Evolutionary conservation across 2,329 filamentous ascomycete species (phyloP), one percentile per base, ranked within the genome.

Genomic region (Sporothrix luriei): DNA sequence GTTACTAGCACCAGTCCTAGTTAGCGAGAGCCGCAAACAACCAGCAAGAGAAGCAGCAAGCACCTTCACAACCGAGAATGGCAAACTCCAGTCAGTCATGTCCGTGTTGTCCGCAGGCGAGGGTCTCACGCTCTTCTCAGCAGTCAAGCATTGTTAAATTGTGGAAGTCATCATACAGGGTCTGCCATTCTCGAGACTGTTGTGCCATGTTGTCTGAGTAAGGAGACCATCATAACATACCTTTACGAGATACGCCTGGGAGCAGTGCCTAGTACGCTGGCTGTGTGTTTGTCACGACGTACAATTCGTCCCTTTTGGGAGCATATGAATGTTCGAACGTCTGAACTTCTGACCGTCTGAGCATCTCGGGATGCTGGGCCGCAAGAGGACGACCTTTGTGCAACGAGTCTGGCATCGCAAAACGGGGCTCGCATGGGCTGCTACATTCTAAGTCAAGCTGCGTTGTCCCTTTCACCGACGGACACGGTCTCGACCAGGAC

Each of bases 141-240:
- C 62, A 65, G 62, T 65, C 62, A 65, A 65, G 62, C 62, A 65
- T 65, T 65, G 62, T 43, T 51, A 65, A 16, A 65, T 65, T 65
- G 38, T 38, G 62, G 62, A 65, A 65, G 62, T 65, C 62, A 65
- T 65, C 62, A 65, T 65, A 51, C 40, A 21, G 49, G 43, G n/a
- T 16, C 21, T 49, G 62, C 62, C 62, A 33, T 65, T 21, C 46
- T 52, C 24, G 62, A 24, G 24, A 6, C 11, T 49, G 24, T 6
- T n/a, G 19, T 29, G 61, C 46, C 10, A 64, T 21, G 59, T 16
- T 26, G 13, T 16, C 7, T 21, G 7, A 19, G 29, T 29, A 57
- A 38, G 14, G 43, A 46, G 3, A 46, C 7, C 10, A 54, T 11
- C 6, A 26, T 43, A 7, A 61, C 57, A n/a, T 61, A 62, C 57